Evolutionary conservation across 2,329 filamentous ascomycete genomes (phyloP), one percentile per base, ranked within the genome.

Genomic region (Fusarium buharicum): DNA sequence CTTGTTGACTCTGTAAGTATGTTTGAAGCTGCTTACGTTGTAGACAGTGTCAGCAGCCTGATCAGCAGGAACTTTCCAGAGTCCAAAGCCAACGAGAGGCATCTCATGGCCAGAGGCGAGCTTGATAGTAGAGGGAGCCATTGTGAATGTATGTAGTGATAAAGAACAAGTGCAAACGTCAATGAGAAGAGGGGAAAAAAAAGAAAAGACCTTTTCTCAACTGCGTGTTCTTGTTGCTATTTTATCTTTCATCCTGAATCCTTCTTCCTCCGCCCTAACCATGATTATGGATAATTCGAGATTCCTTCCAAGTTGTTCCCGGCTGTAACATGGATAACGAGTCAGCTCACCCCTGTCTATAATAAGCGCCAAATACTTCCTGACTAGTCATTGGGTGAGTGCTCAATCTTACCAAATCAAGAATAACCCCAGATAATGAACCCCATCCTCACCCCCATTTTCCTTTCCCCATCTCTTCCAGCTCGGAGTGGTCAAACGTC

Each of bases 1-100:
- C 22, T 46, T 20, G 14, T n/a, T 30, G 2, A n/a, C n/a, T 6
- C n/a, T 24, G 11, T 7, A 12, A 14, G 5, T 11, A 13, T 22
- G 2, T n/a, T 8, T 11, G 2, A 14, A 6, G 33, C n/a, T 16
- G 45, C 62, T 18, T 38, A 68, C 66, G 17, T 79, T 87, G 78
- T 92, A 92, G 55, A 92, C 86, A 58, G 83, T 84, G 59, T 89
- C 85, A 12, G 72, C 72, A 27, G 71, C 69, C 24, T 69, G 59
- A 34, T 71, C 56, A 20, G 67, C 63, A 71, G 83, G 84, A 52
- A 91, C 87, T 76, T 91, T 91, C 89, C 89, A 91, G 34, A 91
- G 80, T 48, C 85, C 86, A 70, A 87, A 87, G 66, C 86, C 86
- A 45, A 88, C 85, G 22, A 70, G 56, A 40, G 67, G 67, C 67